A percentile compares a stretch with the other conserved stretches of the same genome.
phyloP scores from a whole-genome alignment of 2,329 filamentous ascomycete species.

The Albifimbria verrucaria region DNA sequence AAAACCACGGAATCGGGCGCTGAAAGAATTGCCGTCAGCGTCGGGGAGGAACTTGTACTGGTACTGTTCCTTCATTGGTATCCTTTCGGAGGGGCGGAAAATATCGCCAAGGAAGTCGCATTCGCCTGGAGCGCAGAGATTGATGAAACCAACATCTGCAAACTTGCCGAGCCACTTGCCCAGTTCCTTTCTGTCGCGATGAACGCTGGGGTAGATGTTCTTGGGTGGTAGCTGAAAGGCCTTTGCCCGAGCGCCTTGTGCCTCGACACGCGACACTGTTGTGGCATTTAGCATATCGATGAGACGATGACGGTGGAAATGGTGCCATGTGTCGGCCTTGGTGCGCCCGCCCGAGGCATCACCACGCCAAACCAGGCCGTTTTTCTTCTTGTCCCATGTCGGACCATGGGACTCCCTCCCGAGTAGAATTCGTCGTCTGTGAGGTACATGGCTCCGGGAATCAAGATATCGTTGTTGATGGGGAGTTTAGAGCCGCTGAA shows the following conservation, averaged over 20 bases:
- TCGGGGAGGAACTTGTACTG: constrained; percentile 65
- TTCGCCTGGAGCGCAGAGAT: constrained; percentile 32
- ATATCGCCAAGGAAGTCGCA: constrained; percentile 38
- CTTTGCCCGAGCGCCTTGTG: constrained; percentile 31
- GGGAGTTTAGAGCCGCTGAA: constrained; percentile 62
- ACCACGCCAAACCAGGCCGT: constrained; percentile 60
- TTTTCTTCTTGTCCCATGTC: constrained; percentile 55
- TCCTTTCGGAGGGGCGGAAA: constrained; percentile 25
- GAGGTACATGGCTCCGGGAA: constrained; percentile 64
- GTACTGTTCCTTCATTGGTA: constrained; percentile 47
- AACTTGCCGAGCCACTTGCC: constrained; percentile 38
- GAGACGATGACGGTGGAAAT: constrained; percentile 70
- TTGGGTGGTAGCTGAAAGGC: constrained; percentile 47
- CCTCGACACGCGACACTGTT: constrained; percentile 46
- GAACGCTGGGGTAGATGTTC: constrained; percentile 38
- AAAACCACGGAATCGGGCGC: constrained; percentile 60
- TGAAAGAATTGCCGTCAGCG: constrained; percentile 67
- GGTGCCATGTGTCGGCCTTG: constrained; percentile 56
- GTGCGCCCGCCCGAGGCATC: constrained; percentile 58
- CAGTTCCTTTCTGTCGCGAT: constrained; percentile 28
- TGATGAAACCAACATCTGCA: constrained; percentile 42
- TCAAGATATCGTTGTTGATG: constrained; percentile 62
- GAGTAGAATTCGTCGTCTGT: constrained; percentile 55
- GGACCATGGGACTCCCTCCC: constrained; percentile 54
- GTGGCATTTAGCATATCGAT: constrained; percentile 67